phyloP scores from a whole-genome alignment of 2,329 filamentous ascomycete genomes.

The Diatrype stigma region DNA sequence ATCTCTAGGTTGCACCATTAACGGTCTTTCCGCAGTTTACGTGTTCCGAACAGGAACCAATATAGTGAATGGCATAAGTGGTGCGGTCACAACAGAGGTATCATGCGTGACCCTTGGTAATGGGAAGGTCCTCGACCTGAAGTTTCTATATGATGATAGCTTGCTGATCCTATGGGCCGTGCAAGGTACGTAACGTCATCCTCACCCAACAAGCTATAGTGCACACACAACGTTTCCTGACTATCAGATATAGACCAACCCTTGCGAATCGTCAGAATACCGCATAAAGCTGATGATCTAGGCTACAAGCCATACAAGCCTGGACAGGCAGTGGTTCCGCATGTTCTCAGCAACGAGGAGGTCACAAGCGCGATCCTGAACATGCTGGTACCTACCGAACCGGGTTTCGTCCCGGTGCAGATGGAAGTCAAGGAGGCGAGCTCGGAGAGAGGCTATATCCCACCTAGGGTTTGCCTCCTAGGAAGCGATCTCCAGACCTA shows the following conservation, averaged over 20 bases:
- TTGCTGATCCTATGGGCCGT: constrained; percentile 55
- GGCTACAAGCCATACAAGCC: constrained; percentile 32
- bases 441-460: constrained; percentile 41
- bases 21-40: constrained; percentile 39
- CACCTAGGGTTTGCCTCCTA: constrained; percentile 47
- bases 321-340: constrained; percentile 12
- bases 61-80: constrained; percentile 57
- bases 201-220: neutral
- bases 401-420: constrained; percentile 36
- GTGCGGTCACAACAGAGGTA: constrained; percentile 33
- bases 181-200: constrained; percentile 27
- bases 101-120: constrained; percentile 38
- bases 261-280: constrained; percentile 30
- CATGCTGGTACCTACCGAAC: constrained; percentile 22
- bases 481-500: constrained; percentile 44
- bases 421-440: constrained; percentile 50
- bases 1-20: neutral
- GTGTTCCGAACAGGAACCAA: constrained; percentile 51
- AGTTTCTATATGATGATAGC: constrained; percentile 61
- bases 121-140: constrained; percentile 54
- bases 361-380: constrained; percentile 24
- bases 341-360: constrained; percentile 26
- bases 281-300: constrained; percentile 32
- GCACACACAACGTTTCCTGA: neutral
- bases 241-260: constrained; percentile 10